Base-by-base conservation (phyloP, 2,329 filamentous ascomycete species). In the Didymella pinodella region DNA sequence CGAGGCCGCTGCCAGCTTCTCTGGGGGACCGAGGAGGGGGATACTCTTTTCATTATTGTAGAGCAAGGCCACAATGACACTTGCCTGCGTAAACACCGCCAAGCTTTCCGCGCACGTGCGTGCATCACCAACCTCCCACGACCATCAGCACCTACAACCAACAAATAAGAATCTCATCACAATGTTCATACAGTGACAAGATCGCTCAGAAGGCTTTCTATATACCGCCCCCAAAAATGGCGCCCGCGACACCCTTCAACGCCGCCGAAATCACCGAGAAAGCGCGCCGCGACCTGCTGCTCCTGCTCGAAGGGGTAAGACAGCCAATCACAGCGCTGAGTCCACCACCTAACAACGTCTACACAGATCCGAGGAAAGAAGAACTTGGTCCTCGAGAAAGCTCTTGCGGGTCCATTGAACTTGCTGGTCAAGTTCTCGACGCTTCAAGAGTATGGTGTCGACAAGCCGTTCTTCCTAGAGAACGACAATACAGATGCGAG, bases 401-500 rank as follows among this genome's bases (percentile, higher is more conserved):
- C 89, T 70, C 85, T 99, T 69, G 93, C 94, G 67, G 95, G 94
- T 25, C 92, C 93, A 29, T 86, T 99, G 67, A 92, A 93, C 59
- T 85, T 94, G 59, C 90, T 99, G 67, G 92, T 96, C 80, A 97
- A 97, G 77, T 96, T 97, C 73, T 94, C 94, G 22, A 94, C 91
- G 10, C 85, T 97, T 16, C 92, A 98, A 75, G 95, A 99, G 73
- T 97, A 98, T 81, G 96, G 96, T 29, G 93, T 99, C 67, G 93
- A 98, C 78, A 96, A 96, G 78, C 92, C 97, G 67, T 99, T 98
- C 82, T 90, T 97, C 73, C 84, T 99, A 46, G 95, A 99, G 78
- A 98, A 97, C 79, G 87, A 90, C 73, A 98, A 99, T 79, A 89
- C 93, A 77, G 94, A 98, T 78, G 91, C 92, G 18, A 96, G 90